Percentiles rank a stretch among this genome's conserved stretches.
Evolutionary conservation across 352 stramenopile genomes (phyloP).

Genomic region (Phytopythium oedochilum): DNA sequence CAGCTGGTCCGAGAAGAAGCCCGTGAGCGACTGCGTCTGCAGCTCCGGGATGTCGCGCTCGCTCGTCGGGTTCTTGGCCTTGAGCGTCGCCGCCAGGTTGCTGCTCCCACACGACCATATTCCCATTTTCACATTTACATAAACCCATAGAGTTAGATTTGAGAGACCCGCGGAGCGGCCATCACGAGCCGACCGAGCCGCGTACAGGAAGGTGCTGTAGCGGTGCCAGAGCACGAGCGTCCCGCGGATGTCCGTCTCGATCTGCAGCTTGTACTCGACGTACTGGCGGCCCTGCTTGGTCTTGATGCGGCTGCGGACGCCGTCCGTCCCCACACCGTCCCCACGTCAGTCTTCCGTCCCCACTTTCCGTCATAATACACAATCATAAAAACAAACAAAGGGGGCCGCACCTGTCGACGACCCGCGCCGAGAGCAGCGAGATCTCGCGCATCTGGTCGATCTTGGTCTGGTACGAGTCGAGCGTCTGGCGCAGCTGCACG

Average conservation of each 20-base stretch:
- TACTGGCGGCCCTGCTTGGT: slow-evolving; percentile 84
- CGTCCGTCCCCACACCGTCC: too few relatives aligned
- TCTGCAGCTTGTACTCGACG: slow-evolving; percentile 86
- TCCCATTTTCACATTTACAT: too few relatives aligned
- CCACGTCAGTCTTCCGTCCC: too few relatives aligned
- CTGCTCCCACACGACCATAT: slow-evolving; percentile 18
- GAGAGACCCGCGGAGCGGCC: too few relatives aligned
- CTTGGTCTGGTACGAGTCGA: slow-evolving; percentile 86
- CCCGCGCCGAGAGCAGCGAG: slow-evolving; percentile 76
- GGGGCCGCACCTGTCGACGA: slow-evolving; percentile 68
- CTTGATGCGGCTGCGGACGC: slow-evolving; percentile 60
- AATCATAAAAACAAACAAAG: neutral
- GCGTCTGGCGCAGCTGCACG: slow-evolving; percentile 76
- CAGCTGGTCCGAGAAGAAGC: slow-evolving; percentile 83
- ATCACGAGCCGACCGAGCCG: too few relatives aligned
- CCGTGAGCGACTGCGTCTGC: slow-evolving; percentile 77
- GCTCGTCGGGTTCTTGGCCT: slow-evolving; percentile 72
- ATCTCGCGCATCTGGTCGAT: slow-evolving; percentile 88
- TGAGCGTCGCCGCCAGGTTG: slow-evolving; percentile 75
- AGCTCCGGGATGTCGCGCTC: slow-evolving; percentile 77
- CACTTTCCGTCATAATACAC: neutral
- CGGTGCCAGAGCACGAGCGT: slow-evolving; percentile 85
- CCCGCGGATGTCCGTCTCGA: slow-evolving; percentile 83
- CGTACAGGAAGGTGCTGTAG: slow-evolving; percentile 86
- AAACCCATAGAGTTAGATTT: too few relatives aligned